Evolutionary conservation across 2,329 filamentous ascomycete genomes (phyloP).

Genomic region (Clonostachys chloroleuca): DNA sequence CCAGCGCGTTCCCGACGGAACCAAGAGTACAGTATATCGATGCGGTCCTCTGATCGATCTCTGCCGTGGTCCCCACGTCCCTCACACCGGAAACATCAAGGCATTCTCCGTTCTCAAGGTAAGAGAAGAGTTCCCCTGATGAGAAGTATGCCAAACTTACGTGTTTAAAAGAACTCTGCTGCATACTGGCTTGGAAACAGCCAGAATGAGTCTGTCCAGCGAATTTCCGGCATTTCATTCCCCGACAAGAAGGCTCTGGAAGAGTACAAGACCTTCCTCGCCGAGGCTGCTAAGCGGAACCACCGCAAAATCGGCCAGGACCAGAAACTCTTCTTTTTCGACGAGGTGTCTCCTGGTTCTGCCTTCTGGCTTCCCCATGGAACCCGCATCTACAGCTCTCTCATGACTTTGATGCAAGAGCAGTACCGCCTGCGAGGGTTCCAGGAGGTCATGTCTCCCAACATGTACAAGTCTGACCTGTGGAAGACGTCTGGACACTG

Average conservation of each 20-base stretch:
- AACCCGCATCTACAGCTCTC: slow-evolving; percentile 86
- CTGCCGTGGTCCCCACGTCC: slow-evolving; percentile 91
- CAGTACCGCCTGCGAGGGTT: slow-evolving; percentile 95
- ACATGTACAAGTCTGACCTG: slow-evolving; percentile 86
- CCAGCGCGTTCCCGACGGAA: slow-evolving; percentile 67
- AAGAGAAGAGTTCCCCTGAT: slow-evolving; percentile 2
- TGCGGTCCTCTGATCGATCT: slow-evolving; percentile 93
- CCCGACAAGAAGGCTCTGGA: slow-evolving; percentile 94
- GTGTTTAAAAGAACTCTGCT: slow-evolving; percentile 54
- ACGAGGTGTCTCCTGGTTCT: slow-evolving; percentile 87
- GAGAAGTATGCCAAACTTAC: slow-evolving; percentile 21
- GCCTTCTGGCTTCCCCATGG: slow-evolving; percentile 92
- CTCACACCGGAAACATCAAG: slow-evolving; percentile 88
- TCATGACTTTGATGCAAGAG: slow-evolving; percentile 74
- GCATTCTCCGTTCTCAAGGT: slow-evolving; percentile 87
- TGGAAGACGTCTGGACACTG: slow-evolving; percentile 97
- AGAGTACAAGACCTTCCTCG: slow-evolving; percentile 90
- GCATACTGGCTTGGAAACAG: slow-evolving; percentile 95
- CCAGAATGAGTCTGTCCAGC: slow-evolving; percentile 90
- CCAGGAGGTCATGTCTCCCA: slow-evolving; percentile 91
- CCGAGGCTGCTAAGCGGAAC: slow-evolving; percentile 96
- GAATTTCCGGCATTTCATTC: slow-evolving; percentile 93
- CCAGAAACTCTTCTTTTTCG: slow-evolving; percentile 97
- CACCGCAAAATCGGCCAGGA: slow-evolving; percentile 92
- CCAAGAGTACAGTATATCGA: slow-evolving; percentile 89